These are phyloP conservation scores for Claviceps purpurea DNA, from an alignment of 2,329 filamentous ascomycete species.

Conservation along the genomic window DNA sequence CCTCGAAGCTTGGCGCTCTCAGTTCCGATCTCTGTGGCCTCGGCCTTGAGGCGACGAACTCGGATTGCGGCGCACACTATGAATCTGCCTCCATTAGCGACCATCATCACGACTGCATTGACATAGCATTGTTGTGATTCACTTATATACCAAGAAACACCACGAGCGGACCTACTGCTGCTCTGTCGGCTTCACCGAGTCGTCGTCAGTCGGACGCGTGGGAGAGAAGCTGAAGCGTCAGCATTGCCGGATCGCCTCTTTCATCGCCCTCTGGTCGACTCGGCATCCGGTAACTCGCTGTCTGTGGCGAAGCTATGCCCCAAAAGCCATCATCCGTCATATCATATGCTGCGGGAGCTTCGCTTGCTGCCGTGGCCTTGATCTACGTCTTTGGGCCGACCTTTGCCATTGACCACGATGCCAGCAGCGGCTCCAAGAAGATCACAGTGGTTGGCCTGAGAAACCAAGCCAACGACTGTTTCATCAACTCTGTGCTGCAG, in stretches of 20 bases:
- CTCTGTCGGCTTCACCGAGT: neutral
- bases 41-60: neutral
- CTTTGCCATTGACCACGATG: conserved; percentile 80
- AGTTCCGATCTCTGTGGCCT: neutral
- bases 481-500: conserved; percentile 94
- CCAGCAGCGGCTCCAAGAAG: conserved; percentile 49
- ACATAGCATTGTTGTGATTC: neutral
- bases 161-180: neutral
- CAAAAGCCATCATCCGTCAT: conserved; percentile 35
- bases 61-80: conserved; percentile 1
- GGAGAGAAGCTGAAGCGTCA: neutral
- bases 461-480: conserved; percentile 91
- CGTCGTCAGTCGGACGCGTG: neutral
- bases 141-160: neutral
- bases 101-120: neutral
- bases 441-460: conserved; percentile 78
- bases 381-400: conserved; percentile 98
- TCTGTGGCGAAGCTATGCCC: conserved; percentile 15
- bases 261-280: conserved; percentile 4
- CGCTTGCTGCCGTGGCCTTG: conserved; percentile 83
- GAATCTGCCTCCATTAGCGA: neutral
- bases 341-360: conserved; percentile 89
- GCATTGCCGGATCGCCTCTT: neutral
- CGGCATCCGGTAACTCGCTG: neutral
- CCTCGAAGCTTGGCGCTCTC: too few species aligned